Conservation (phyloP, 1,139 yeast species). For the Lodderomyces jiufengensis region DNA sequence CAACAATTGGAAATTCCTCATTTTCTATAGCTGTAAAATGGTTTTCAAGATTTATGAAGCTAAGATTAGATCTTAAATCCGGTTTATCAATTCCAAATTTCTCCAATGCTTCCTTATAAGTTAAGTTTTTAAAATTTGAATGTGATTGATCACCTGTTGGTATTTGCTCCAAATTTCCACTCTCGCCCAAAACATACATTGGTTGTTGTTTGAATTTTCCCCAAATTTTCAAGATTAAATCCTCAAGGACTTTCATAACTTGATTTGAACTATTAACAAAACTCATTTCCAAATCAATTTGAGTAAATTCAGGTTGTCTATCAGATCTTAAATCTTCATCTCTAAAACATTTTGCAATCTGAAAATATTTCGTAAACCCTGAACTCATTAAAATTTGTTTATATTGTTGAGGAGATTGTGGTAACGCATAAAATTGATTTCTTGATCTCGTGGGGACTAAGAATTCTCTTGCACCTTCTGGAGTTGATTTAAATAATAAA, state of each 20-base stretch:
- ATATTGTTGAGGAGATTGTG: constrained; percentile 97
- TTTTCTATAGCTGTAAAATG: constrained; percentile 33
- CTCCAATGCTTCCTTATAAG: constrained; percentile 66
- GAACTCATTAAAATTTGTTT: constrained; percentile 93
- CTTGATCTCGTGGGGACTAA: constrained; percentile 80
- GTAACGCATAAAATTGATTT: constrained; percentile 76
- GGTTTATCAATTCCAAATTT: constrained; percentile 93
- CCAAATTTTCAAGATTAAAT: constrained; percentile 58
- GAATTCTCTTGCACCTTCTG: constrained; percentile 97
- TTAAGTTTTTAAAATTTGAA: constrained; percentile 41
- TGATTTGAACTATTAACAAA: constrained; percentile 65
- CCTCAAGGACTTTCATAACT: constrained; percentile 64
- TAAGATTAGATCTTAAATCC: constrained; percentile 65
- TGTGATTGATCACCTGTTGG: constrained; percentile 17
- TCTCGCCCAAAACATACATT: constrained; percentile 31
- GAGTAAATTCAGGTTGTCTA: constrained; percentile 97
- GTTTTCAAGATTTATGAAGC: constrained; percentile 47
- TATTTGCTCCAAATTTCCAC: constrained; percentile 21
- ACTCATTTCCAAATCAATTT: constrained; percentile 90
- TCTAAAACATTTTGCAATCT: constrained; percentile 88
- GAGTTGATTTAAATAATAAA: constrained; percentile 85
- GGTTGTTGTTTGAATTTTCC: constrained; percentile 37
- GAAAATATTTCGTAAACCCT: constrained; percentile 83
- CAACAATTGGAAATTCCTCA: constrained; percentile 59
- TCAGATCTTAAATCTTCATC: constrained; percentile 95